Base-by-base conservation (phyloP, 495 filamentous ascomycete species). In the Poronia punctata region DNA sequence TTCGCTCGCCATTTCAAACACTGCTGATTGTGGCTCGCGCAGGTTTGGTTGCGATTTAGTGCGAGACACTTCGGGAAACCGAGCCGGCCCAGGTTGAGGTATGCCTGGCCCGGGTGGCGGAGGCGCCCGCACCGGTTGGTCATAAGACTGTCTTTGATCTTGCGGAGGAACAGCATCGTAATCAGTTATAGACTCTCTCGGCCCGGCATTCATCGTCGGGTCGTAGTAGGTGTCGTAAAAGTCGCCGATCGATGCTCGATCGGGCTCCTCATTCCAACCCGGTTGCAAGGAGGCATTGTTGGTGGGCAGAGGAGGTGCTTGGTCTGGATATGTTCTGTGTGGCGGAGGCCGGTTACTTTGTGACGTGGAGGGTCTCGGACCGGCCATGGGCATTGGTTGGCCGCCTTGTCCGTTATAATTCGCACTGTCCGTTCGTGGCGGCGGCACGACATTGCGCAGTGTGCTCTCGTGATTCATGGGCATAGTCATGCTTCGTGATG, bases 1-100 rank as follows among this genome's bases (percentile, higher is more conserved):
- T 46, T 81, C 78, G 16, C 66, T 70, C 2, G 75, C 76, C 66
- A 88, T 78, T 47, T 83, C 84, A 49, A 87, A 89, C 12, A 86
- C 54, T 52, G 75, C 68, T 54, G 71, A 59, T 67, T 84, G 72
- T 5, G 71, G 72, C 44, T 66, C 70, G 22, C 78, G 74, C 34
- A 82, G 50, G 48, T 87, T 75, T 10, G 82, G 82, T 47, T 88
- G 83, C 21, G 83, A 86, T 50, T 75, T 74, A 12, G 76, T 72
- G 36, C 70, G 74, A 15, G 70, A 69, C 36, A 71, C 45, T 35
- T 68, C 69, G 30, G 60, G 59, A 15, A 65, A 49, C 35, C 66
- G 54, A 27, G 60, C 62, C 3, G 68, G 65, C 11, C 64, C 66
- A 7, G 65, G 60, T 24, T 67, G 66, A 15, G 61, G 52, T 46